Base-by-base conservation (phyloP, 176 grass and related monocot species). In the Oropetium thomaeum region DNA sequence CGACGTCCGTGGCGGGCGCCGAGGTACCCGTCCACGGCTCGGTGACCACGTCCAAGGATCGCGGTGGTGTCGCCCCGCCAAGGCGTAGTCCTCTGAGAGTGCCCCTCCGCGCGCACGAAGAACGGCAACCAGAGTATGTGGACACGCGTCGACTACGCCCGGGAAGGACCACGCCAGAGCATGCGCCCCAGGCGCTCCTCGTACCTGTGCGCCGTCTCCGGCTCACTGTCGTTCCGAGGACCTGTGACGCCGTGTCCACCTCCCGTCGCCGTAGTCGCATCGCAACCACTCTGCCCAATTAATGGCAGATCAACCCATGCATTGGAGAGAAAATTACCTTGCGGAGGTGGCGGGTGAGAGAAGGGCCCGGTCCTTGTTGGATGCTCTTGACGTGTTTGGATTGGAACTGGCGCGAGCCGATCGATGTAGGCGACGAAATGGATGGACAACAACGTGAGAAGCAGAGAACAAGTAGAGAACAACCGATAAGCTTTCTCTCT, bases 71-170 rank as follows among this genome's bases (percentile, higher is more conserved):
- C 29, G 15, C 13, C 0, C n/a, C n/a, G n/a, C n/a, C 57, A 58
- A 4, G 63, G 42, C 74, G 79, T 73, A 74, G 70, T 78, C 28
- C 55, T 82, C 83, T 13, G 75, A 1, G 47, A 1, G 47, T 42
- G 35, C 2, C 79, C 74, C 22, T 54, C 19, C 44, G 88, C 69
- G 31, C 55, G 29, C 34, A 28, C 83, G 5, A 90, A 64, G 57
- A 90, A 68, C 10, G 83, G 79, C 10, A 83, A 85, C 88, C 88
- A 90, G 83, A 90, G 83, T 82, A 90, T 15, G 67, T 48, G 67
- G 83, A 82, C 52, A 86, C 22, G 34, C 22, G 34, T 41, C 80
- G 10, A 86, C 84, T n/a, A 23, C 7, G 75, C 83, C 3, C 25
- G 80, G 66, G 79, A 86, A 70, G 10, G 11, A n/a, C 69, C 70